Percentiles rank a stretch among this genome's conserved stretches.
Evolutionary conservation across 225 moss, liverwort and hornwort species (phyloP).

Genomic region (Pseudisothecium myosuroides): DNA sequence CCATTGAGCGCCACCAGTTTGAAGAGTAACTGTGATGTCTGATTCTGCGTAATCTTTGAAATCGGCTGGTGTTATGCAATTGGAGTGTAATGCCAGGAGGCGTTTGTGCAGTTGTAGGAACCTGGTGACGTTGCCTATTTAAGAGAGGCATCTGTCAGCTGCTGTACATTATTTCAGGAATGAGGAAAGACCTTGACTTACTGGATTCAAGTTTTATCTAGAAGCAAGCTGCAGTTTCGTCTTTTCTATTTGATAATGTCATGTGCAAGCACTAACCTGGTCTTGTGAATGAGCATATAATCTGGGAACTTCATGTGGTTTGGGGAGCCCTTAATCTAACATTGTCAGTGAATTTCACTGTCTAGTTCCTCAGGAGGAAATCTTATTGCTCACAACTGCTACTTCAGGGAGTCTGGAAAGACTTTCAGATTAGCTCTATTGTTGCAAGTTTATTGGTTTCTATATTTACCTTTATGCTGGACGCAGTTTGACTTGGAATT

Average conservation of each 20-base stretch:
- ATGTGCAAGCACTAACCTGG: background rate
- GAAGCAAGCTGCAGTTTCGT: background rate
- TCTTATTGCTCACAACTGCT: background rate
- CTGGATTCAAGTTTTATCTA: background rate
- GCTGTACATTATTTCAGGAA: background rate
- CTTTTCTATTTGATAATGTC: background rate
- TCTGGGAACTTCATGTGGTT: background rate
- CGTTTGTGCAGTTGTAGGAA: background rate
- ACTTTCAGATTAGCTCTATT: background rate
- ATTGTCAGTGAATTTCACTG: background rate
- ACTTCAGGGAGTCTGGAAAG: background rate
- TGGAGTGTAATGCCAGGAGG: background rate
- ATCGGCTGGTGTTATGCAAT: background rate
- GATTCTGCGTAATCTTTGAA: background rate
- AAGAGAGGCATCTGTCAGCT: background rate
- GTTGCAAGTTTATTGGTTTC: background rate
- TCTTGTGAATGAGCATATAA: background rate
- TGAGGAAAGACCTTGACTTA: background rate
- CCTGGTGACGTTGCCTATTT: background rate
- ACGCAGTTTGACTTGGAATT: background rate
- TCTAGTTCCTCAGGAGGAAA: background rate
- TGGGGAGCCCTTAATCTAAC: background rate
- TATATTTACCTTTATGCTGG: background rate
- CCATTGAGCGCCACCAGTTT: background rate
- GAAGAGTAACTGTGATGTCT: background rate